These are phyloP conservation scores for Penicillium sp. DNA, from an alignment of 2,329 filamentous ascomycete genomes.

Conservation along the genomic window DNA sequence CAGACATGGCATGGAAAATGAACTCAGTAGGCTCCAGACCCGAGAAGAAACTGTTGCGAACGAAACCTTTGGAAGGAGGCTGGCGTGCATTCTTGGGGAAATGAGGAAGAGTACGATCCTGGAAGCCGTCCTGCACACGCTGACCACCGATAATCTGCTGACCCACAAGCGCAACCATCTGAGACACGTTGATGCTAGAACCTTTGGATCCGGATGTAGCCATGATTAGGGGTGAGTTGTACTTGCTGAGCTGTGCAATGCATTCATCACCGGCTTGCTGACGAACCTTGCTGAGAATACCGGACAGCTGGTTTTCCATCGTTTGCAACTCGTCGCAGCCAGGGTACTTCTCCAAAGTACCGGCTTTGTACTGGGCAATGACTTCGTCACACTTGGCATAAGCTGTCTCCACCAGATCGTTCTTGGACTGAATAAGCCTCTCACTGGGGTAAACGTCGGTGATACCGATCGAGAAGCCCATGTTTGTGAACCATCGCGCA, in stretches of 20 bases:
- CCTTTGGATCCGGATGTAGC: constrained; percentile 96
- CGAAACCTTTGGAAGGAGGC: constrained; percentile 94
- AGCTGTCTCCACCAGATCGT: constrained; percentile 70
- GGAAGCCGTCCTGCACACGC: constrained; percentile 93
- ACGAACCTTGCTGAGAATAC: constrained; percentile 87
- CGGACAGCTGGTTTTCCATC: constrained; percentile 84
- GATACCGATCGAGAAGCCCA: constrained; percentile 94
- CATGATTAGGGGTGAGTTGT: constrained; percentile 94
- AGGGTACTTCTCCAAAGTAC: constrained; percentile 78
- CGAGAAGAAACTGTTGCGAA: constrained; percentile 94
- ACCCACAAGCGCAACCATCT: constrained; percentile 96
- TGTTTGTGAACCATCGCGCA: constrained; percentile 80
- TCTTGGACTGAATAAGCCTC: constrained; percentile 68
- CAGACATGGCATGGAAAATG: constrained; percentile 96
- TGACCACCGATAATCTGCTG: constrained; percentile 95
- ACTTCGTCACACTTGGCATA: constrained; percentile 80
- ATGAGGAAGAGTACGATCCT: constrained; percentile 89
- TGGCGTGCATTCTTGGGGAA: constrained; percentile 91
- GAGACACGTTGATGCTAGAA: constrained; percentile 95
- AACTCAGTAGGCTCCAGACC: constrained; percentile 89
- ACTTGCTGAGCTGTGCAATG: constrained; percentile 81
- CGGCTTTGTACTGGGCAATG: constrained; percentile 74
- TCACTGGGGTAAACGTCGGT: constrained; percentile 86
- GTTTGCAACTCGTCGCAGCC: constrained; percentile 91
- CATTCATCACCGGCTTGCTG: constrained; percentile 87